Percentiles rank a stretch among this genome's conserved stretches.
These are phyloP conservation scores for Phyllostachys edulis DNA, from an alignment of 176 grass and related monocot species.

Conservation along the genomic window DNA sequence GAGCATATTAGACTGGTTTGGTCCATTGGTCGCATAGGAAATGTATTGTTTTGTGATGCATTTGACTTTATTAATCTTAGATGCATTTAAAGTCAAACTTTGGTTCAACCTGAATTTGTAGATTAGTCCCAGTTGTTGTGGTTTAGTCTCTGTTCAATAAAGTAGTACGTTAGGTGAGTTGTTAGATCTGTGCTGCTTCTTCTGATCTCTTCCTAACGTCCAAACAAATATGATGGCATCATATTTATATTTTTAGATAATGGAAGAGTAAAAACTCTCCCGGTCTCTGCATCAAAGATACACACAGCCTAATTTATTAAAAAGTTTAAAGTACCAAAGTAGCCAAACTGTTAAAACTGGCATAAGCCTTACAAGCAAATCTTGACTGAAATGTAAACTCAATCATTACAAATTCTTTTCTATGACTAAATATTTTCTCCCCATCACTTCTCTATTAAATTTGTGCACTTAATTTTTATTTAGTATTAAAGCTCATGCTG, in stretches of 20 bases:
- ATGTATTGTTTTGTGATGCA: not conserved
- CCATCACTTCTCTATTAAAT: not conserved
- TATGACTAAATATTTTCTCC: not conserved
- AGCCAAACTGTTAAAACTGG: no score
- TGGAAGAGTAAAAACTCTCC: no score
- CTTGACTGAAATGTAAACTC: no score
- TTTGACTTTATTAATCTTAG: constrained; percentile 1
- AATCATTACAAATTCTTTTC: no score
- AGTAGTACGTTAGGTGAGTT: constrained; percentile 20
- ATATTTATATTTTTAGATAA: no score
- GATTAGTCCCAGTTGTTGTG: not conserved
- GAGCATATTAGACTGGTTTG: not conserved
- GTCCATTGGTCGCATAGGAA: not conserved
- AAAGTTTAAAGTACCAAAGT: no score
- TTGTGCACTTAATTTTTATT: not conserved
- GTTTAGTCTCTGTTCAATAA: not conserved
- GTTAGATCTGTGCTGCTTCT: constrained; percentile 16
- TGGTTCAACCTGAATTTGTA: constrained; percentile 27
- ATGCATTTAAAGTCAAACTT: constrained; percentile 27
- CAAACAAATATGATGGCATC: not conserved
- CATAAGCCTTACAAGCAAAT: no score
- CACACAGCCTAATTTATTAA: no score
- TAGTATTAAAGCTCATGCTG: not conserved
- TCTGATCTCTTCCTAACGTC: not conserved
- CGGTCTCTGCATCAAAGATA: no score